Evolutionary conservation across 352 stramenopile species (phyloP), one percentile per base, ranked within the genome.

Genomic region (Peronospora farinosa): DNA sequence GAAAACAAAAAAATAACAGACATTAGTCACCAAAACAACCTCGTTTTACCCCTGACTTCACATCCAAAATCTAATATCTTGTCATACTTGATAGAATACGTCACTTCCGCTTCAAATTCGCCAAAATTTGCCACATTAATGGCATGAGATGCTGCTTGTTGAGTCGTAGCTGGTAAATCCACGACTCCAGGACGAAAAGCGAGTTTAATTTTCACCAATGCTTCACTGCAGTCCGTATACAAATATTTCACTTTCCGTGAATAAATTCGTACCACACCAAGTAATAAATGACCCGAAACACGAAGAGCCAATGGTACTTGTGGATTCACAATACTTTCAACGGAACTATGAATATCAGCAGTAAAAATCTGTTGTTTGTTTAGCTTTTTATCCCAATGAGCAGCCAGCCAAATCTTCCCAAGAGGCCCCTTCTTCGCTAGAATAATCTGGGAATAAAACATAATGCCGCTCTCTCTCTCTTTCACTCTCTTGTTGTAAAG

Each of bases 371-470:
- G 92, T 35, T 95, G 84, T 65, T 98, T 97, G 57, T 86, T 98
- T 23, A 99, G 78, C 76, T 99, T 99, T 79, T 99, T 99, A 78
- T 99, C 97, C 90, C 92, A 98, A 70, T 99, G 96, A 23, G 97
- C 97, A 12, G 97, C 97, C 23, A 99, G 82, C 93, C 97, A 99
- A 47, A 99, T 97, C 73, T 99, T 98, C 42, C 96, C 96, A 33
- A 99, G 72, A 19, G 96, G 96, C 1, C 96, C 97, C 66, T 99
- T 99, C 82, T 99, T 98, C 45, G 96, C 95, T 21, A 99, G 77
- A 63, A 99, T 98, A 51, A 98, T 95, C 91, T 98, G 93, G 38
- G 95, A 98, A 80, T 99, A 99, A 67, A 99, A 99, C 96, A 99
- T 99, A 27, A n/a, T n/a, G n/a, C n/a, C n/a, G n/a, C n/a, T n/a